Evolutionary conservation across 1,139 yeast genomes (phyloP).

Genomic region (Nadsonia starkeyi-henricii): DNA sequence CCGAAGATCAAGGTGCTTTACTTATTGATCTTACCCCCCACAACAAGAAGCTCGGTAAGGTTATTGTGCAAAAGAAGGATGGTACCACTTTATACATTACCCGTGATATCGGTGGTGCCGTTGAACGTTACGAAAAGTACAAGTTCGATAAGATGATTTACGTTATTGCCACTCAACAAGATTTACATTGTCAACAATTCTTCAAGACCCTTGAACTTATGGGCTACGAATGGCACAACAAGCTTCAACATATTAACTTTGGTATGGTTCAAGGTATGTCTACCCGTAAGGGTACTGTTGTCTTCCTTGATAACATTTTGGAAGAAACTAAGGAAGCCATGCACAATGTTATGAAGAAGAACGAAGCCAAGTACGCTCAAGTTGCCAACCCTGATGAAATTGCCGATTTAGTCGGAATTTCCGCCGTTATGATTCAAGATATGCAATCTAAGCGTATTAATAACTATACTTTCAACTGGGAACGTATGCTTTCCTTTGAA

Average conservation of each 20-base stretch:
- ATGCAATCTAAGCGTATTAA: conserved; percentile 96
- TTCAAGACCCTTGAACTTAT: conserved; percentile 87
- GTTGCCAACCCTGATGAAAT: conserved; percentile 90
- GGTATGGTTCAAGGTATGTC: conserved; percentile 99
- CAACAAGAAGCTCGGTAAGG: conserved; percentile 89
- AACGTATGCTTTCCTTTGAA: conserved; percentile 94
- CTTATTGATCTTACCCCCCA: conserved; percentile 74
- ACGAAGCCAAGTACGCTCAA: conserved; percentile 82
- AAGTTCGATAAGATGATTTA: conserved; percentile 92
- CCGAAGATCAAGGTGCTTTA: conserved; percentile 85
- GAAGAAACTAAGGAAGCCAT: conserved; percentile 90
- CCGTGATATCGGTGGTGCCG: conserved; percentile 96
- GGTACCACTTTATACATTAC: conserved; percentile 92
- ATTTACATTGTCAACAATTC: conserved; percentile 84
- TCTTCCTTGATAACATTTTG: conserved; percentile 83
- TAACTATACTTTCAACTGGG: conserved; percentile 96
- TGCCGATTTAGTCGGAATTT: conserved; percentile 91
- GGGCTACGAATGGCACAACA: conserved; percentile 81
- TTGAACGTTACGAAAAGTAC: conserved; percentile 71
- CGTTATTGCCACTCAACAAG: conserved; percentile 94
- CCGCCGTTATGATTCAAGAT: conserved; percentile 98
- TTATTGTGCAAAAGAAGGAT: conserved; percentile 85
- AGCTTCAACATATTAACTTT: conserved; percentile 72
- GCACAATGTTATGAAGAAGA: conserved; percentile 96
- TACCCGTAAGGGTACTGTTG: conserved; percentile 96